Percentiles rank a stretch among this genome's conserved stretches.
Conservation (phyloP, 2,329 filamentous ascomycete species). For the Phialemoniopsis sp. region DNA sequence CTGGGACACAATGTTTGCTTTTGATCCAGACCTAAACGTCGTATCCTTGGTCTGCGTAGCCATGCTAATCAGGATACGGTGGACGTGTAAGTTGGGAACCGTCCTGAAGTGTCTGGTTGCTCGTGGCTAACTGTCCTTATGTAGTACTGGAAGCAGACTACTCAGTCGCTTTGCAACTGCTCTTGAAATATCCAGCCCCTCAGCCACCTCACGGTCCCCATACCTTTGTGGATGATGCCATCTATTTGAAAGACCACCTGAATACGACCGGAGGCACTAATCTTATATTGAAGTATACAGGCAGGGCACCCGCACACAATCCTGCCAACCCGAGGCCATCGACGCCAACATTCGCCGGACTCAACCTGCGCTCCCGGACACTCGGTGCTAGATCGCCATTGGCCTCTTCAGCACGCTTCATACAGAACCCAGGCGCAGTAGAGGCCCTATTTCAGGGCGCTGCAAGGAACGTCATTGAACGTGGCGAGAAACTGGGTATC, state of each 20-base stretch:
- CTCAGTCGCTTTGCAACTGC: slow-evolving; percentile 73
- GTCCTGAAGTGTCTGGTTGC: not conserved
- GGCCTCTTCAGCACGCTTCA: slow-evolving; percentile 40
- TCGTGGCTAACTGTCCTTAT: not conserved
- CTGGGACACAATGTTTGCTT: slow-evolving; percentile 89
- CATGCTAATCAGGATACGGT: slow-evolving; percentile 89
- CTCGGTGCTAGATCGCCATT: slow-evolving; percentile 39
- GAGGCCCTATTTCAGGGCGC: slow-evolving; percentile 73
- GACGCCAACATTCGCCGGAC: slow-evolving; percentile 27
- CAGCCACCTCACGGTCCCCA: slow-evolving; percentile 60
- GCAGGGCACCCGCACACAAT: slow-evolving; percentile 34
- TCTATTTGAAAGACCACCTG: slow-evolving; percentile 67
- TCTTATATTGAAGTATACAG: slow-evolving; percentile 69
- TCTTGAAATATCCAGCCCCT: slow-evolving; percentile 79
- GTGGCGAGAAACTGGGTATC: slow-evolving; percentile 72
- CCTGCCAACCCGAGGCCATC: slow-evolving; percentile 10
- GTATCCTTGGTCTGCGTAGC: slow-evolving; percentile 90
- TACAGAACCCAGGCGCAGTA: slow-evolving; percentile 53
- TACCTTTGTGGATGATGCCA: slow-evolving; percentile 80
- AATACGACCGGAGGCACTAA: slow-evolving; percentile 56
- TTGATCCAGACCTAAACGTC: slow-evolving; percentile 74
- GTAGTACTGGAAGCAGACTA: slow-evolving; percentile 83
- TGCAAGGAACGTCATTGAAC: slow-evolving; percentile 69
- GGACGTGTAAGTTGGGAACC: slow-evolving; percentile 62
- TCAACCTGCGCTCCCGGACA: slow-evolving; percentile 35